Evolutionary conservation across 495 filamentous ascomycete species (phyloP).

Genomic region (Terfezia claveryi): DNA sequence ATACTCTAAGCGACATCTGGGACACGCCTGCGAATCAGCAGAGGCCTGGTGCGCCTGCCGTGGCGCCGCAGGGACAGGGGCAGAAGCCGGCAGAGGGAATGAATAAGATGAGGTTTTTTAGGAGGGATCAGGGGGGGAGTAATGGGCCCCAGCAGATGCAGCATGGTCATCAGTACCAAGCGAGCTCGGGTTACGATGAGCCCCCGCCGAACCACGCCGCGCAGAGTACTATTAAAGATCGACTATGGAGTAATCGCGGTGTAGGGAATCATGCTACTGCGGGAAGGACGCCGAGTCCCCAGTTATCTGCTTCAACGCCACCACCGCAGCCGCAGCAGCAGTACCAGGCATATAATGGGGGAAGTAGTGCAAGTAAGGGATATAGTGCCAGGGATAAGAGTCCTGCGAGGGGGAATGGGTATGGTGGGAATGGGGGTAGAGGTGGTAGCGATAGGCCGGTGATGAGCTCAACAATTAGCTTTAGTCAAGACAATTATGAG

Average conservation of each 20-base stretch:
- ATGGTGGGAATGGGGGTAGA: too few relatives aligned
- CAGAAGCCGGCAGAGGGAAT: conserved; percentile 12
- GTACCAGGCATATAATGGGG: conserved; percentile 13
- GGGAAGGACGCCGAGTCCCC: background rate
- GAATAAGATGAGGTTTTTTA: conserved; percentile 6
- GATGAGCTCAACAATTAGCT: too few relatives aligned
- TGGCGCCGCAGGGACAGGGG: conserved; percentile 29
- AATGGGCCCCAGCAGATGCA: background rate
- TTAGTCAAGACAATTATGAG: too few relatives aligned
- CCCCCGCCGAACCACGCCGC: conserved; percentile 22
- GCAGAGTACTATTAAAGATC: conserved; percentile 44
- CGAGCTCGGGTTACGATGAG: conserved; percentile 17
- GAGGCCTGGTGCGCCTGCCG: conserved; percentile 30
- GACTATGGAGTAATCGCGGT: conserved; percentile 34
- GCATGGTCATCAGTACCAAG: conserved; percentile 15
- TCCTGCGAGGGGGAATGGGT: too few relatives aligned
- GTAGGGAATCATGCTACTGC: background rate
- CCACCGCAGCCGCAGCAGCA: too few relatives aligned
- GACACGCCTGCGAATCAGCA: conserved; percentile 33
- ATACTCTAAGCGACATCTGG: conserved; percentile 63
- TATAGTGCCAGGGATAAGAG: background rate
- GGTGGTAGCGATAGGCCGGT: too few relatives aligned
- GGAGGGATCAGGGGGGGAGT: background rate
- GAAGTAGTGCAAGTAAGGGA: conserved; percentile 6
- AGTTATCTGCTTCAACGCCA: too few relatives aligned